Percentiles rank a stretch among this genome's conserved stretches.
These are phyloP conservation scores for Diaporthe vaccinii DNA, from an alignment of 2,329 filamentous ascomycete genomes.

Conservation along the genomic window DNA sequence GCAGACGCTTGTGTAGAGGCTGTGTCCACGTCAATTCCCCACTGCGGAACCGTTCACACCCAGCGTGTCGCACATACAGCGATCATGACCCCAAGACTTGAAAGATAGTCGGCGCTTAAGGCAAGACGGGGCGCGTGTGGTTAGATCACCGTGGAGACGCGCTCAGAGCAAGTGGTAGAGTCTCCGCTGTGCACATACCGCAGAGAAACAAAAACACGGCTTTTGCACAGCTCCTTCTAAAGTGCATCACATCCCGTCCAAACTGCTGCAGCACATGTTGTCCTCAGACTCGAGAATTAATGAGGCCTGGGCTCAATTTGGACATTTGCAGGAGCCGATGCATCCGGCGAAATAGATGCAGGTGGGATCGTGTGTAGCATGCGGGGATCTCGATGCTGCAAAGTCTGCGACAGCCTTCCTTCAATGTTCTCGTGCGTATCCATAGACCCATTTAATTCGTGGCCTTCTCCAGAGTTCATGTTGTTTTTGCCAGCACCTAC, in stretches of 20 bases:
- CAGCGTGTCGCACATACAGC: constrained; percentile 14
- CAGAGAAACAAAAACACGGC: neutral
- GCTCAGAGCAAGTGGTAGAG: neutral
- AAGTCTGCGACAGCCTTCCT: constrained; percentile 18
- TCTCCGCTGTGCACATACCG: constrained; percentile 7
- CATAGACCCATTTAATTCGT: constrained; percentile 33
- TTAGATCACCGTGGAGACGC: constrained; percentile 23
- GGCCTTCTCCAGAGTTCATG: constrained; percentile 21
- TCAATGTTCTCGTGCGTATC: constrained; percentile 2
- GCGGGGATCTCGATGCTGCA: constrained; percentile 17
- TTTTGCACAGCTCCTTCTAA: neutral
- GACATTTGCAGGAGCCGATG: constrained; percentile 4
- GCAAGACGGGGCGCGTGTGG: neutral
- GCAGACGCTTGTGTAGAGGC: neutral
- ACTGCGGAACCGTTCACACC: constrained; percentile 17
- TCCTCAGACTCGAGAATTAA: neutral
- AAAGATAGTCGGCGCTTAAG: constrained; percentile 1
- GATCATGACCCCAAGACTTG: constrained; percentile 2
- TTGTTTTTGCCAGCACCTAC: constrained; percentile 26
- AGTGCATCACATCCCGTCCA: neutral
- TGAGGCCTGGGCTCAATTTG: neutral
- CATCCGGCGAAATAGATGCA: constrained; percentile 1
- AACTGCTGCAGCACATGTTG: neutral
- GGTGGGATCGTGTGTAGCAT: constrained; percentile 11
- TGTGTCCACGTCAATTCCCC: constrained; percentile 12